Conservation (phyloP, 1,284 basidiomycete genomes). For the Ceratobasidium sp. region DNA sequence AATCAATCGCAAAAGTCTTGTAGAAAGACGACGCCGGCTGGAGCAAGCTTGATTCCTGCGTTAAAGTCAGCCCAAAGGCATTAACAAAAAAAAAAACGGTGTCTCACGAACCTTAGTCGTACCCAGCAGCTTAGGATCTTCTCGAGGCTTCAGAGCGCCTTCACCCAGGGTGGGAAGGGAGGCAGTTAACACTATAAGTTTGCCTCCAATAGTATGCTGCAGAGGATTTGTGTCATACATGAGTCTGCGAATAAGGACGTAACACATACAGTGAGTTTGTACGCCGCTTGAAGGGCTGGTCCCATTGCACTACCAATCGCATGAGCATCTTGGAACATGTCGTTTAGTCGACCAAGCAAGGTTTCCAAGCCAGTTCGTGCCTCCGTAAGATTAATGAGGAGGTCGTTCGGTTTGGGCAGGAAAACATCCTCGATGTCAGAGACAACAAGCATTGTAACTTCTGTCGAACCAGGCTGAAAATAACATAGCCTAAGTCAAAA, state of each 20-base stretch:
- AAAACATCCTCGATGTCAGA: slow-evolving; percentile 98
- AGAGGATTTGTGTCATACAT: slow-evolving; percentile 17
- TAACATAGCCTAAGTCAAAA: not conserved
- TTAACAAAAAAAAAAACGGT: slow-evolving; percentile 85
- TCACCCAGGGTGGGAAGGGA: slow-evolving; percentile 89
- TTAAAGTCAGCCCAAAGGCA: slow-evolving; percentile 98
- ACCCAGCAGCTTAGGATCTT: slow-evolving; percentile 95
- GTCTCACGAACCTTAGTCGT: slow-evolving; percentile 78
- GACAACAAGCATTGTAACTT: slow-evolving; percentile 95
- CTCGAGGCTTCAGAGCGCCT: slow-evolving; percentile 93
- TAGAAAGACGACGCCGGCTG: slow-evolving; percentile 94
- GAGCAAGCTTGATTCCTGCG: slow-evolving; percentile 83
- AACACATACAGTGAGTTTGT: slow-evolving; percentile 84
- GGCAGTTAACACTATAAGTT: slow-evolving; percentile 91
- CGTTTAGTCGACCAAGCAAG: slow-evolving; percentile 84
- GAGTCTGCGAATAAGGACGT: not conserved
- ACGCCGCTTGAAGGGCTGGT: slow-evolving; percentile 95
- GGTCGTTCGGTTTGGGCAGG: slow-evolving; percentile 94
- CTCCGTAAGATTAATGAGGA: slow-evolving; percentile 94
- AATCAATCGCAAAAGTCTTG: slow-evolving; percentile 99
- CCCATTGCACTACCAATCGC: slow-evolving; percentile 94
- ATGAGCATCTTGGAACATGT: slow-evolving; percentile 97
- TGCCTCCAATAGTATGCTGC: slow-evolving; percentile 90
- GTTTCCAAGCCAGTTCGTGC: slow-evolving; percentile 83
- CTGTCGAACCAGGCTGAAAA: slow-evolving; percentile 76